Evolutionary conservation across 1,284 basidiomycete species (phyloP), one percentile per base, ranked within the genome.

Genomic region (Coniophora puteana): DNA sequence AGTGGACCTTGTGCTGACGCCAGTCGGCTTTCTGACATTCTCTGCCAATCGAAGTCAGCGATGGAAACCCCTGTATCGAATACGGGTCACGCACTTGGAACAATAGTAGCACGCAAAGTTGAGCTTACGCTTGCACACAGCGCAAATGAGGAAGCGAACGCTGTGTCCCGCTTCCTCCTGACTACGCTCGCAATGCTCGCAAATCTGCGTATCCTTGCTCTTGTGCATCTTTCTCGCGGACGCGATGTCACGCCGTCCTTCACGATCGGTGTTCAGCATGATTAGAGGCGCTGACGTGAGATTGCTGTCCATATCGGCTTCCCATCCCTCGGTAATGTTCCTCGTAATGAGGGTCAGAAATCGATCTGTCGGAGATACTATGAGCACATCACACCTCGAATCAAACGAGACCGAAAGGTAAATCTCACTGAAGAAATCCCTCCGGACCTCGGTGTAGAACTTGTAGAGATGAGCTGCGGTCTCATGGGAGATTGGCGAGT

Each of bases 81-180:
- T 14, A 5, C 16, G 5, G 5, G 18, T n/a, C 29, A 38, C 40
- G 7, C 22, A 42, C 44, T 26, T 23, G 23, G 44, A 47, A 34
- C 46, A 47, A 34, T 41, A 47, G 18, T 41, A 39, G 13, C 41
- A 8, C 22, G 14, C 29, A 25, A 47, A 41, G 6, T 36, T 21
- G 13, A 38, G 29, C 23, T 46, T 41, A 8, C 12, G 2, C 26
- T 46, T 47, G 36, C 44, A 46, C 11, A 22, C 10, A 18, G 44
- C 46, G 31, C 46, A 47, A 18, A 46, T 31, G 44, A 46, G 45
- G 29, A 46, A 47, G 12, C 38, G 23, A 17, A 24, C 25, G 22
- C 35, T 16, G n/a, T 28, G 29, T 5, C 34, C 35, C 26, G 42
- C 21, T 8, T 42, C 45, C 20, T 32, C 38, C 4, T 27, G 39